Evolutionary conservation across 345 rosid genomes (phyloP).

Genomic region (Iberis pinnata): DNA sequence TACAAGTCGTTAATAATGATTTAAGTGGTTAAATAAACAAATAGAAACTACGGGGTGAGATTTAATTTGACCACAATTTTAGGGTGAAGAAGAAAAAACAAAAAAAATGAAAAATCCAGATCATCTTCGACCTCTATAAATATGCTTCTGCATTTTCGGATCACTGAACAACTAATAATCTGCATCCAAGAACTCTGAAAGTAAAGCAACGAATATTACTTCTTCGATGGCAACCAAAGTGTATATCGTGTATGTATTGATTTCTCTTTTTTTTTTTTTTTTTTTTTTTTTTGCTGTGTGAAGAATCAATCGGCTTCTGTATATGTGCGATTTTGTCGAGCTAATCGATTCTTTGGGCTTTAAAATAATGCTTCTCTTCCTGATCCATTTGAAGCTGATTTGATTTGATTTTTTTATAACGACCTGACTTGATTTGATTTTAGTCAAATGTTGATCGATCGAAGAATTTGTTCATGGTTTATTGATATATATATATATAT

Average conservation of each 20-base stretch:
- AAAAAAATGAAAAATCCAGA: constrained; percentile 2
- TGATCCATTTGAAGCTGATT: background rate
- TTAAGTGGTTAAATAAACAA: too few species aligned
- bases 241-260: constrained; percentile 58
- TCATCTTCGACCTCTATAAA: constrained; percentile 40
- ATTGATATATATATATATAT: too few species aligned
- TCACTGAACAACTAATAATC: constrained; percentile 15
- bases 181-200: background rate
- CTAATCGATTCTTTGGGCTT: too few species aligned
- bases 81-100: background rate
- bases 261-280: background rate
- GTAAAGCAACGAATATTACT: background rate
- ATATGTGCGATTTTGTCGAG: too few species aligned
- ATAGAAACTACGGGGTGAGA: background rate
- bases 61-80: constrained; percentile 9
- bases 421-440: constrained; percentile 5
- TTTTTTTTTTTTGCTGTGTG: too few species aligned
- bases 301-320: too few species aligned
- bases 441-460: constrained; percentile 1
- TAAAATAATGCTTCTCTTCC: too few species aligned
- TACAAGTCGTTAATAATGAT: too few species aligned
- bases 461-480: background rate
- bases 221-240: constrained; percentile 57
- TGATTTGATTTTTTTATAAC: constrained; percentile 3
- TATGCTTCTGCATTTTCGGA: constrained; percentile 21